These are phyloP conservation scores for Oryza meyeriana DNA, from an alignment of 176 grass and related monocot genomes.

Conservation along the genomic window DNA sequence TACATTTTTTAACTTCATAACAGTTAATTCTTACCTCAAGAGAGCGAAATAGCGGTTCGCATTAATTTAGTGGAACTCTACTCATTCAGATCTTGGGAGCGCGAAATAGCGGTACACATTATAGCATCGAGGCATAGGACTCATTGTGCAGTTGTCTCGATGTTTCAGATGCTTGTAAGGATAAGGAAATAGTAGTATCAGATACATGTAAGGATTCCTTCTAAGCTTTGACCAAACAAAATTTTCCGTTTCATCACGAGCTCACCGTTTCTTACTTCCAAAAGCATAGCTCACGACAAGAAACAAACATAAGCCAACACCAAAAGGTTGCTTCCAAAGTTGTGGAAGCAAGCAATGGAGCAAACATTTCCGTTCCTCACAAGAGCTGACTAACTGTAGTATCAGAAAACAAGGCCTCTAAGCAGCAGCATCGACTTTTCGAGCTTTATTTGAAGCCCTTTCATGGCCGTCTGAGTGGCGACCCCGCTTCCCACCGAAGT, in stretches of 20 bases:
- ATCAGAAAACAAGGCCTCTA: slow-evolving; percentile 8
- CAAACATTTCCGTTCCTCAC: slow-evolving; percentile 1
- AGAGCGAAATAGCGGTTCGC: no score
- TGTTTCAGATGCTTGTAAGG: background rate
- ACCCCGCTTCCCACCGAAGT: slow-evolving; percentile 50
- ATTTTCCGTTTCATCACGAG: background rate
- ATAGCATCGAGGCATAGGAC: no score
- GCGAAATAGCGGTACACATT: no score
- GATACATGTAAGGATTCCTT: no score
- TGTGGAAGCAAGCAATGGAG: background rate
- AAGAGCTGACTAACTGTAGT: background rate
- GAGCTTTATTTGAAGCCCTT: slow-evolving; percentile 44
- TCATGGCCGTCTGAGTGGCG: slow-evolving; percentile 36
- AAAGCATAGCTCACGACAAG: background rate
- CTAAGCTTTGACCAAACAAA: no score
- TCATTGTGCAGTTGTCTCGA: no score
- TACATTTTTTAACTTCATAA: no score
- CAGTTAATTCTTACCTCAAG: no score
- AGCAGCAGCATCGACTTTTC: slow-evolving; percentile 36
- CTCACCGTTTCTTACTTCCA: background rate
- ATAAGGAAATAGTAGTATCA: no score
- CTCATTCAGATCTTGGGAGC: no score
- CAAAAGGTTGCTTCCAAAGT: background rate
- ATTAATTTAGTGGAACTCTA: no score
- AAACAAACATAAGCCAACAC: background rate